These are phyloP conservation scores for Chlorencoelia australis DNA, from an alignment of 2,329 filamentous ascomycete genomes.

Conservation along the genomic window DNA sequence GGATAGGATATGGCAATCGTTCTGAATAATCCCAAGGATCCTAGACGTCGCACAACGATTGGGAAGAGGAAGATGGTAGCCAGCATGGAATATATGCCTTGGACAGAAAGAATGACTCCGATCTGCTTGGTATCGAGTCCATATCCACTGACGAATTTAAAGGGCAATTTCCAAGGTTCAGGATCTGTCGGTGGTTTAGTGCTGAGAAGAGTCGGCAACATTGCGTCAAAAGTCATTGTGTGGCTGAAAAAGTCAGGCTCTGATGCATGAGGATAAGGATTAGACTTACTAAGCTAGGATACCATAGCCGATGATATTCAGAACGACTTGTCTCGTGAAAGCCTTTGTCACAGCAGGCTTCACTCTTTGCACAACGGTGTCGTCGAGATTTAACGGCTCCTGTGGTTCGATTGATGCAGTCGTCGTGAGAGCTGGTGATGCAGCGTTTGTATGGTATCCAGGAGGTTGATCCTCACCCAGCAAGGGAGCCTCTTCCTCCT, in stretches of 20 bases:
- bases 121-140: slow-evolving; percentile 74
- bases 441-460: slow-evolving; percentile 55
- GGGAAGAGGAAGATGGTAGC: slow-evolving; percentile 71
- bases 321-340: slow-evolving; percentile 75
- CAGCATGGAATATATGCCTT: slow-evolving; percentile 82
- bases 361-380: slow-evolving; percentile 22
- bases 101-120: slow-evolving; percentile 77
- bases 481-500: slow-evolving; percentile 47
- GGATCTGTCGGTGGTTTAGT: slow-evolving; percentile 7
- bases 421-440: slow-evolving; percentile 39
- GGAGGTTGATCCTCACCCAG: slow-evolving; percentile 52
- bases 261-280: slow-evolving; percentile 6
- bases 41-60: slow-evolving; percentile 61
- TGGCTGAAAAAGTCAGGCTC: slow-evolving; percentile 48
- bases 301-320: slow-evolving; percentile 84
- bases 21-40: slow-evolving; percentile 72
- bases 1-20: slow-evolving; percentile 77
- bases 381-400: slow-evolving; percentile 29
- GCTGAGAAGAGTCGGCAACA: slow-evolving; percentile 78
- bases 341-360: slow-evolving; percentile 41
- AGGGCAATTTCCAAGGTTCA: slow-evolving; percentile 54
- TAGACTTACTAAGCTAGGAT: slow-evolving; percentile 83
- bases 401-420: slow-evolving; percentile 27
- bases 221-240: slow-evolving; percentile 91
- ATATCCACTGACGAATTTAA: slow-evolving; percentile 84